Evolutionary conservation across 352 stramenopile genomes (phyloP), one percentile per base, ranked within the genome.

Genomic region (Phytophthora quininea): DNA sequence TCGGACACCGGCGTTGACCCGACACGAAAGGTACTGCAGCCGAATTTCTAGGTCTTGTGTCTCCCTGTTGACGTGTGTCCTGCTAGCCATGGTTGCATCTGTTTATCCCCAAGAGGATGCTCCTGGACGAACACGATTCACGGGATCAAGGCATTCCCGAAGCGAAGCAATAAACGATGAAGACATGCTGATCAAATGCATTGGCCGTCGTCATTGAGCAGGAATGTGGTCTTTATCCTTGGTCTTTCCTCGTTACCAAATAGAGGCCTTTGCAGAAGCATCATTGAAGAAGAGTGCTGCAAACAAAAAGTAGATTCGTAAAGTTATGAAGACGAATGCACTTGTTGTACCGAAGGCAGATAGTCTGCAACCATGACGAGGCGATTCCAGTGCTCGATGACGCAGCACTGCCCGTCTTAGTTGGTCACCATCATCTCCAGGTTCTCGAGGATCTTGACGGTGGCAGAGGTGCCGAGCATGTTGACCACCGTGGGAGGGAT

Each of bases 391-490:
- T 64, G 55, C 31, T 60, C 58, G 61, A 58, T 37, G 48, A 59
- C 29, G 33, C 55, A 46, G 47, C 48, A 42, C 38, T 29, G 30
- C 45, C 47, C 43, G 46, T 31, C 27, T 24, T 43, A 11, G 42
- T 64, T 51, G 15, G 58, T 78, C 52, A 91, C 71, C 40, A 80
- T 75, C 14, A 61, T 67, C 65, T 90, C 77, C 58, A 93, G 74
- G 68, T 83, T 92, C 52, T 74, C 68, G n/a, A 93, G 77, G 45
- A 92, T 82, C 73, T 93, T 91, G 62, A 91, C 79, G 2, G 86
- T 93, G n/a, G 86, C 83, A 4, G 86, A 93, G 66, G 86, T 93
- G 66, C 86, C 86, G 51, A 93, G 82, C 83, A 91, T 90, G 77
- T 93, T 95, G 70, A 93, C 83, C 54, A 95, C 77, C 54, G 75